Conservation (phyloP, 805 yeast genomes). For the Myxozyma kluyveri region DNA sequence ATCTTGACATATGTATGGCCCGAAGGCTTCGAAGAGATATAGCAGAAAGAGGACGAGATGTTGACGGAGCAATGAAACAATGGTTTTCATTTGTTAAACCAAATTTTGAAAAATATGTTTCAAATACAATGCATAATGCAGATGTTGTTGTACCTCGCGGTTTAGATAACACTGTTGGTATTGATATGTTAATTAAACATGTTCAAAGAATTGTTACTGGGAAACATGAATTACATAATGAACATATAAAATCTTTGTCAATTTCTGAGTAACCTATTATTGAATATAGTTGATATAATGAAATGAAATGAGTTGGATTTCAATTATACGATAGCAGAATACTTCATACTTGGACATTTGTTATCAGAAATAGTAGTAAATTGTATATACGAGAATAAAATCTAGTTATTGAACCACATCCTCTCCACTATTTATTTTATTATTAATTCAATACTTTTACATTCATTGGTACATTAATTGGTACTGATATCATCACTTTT, state of each 20-base stretch:
- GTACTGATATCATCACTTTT: too few relatives aligned
- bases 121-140: constrained; percentile 74
- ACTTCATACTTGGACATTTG: too few relatives aligned
- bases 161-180: constrained; percentile 74
- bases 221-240: constrained; percentile 67
- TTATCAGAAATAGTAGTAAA: too few relatives aligned
- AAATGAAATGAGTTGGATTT: too few relatives aligned
- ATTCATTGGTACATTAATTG: too few relatives aligned
- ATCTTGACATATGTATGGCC: constrained; percentile 86
- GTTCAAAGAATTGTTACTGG: constrained; percentile 64
- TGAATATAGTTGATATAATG: too few relatives aligned
- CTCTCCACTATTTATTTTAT: too few relatives aligned
- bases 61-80: constrained; percentile 76
- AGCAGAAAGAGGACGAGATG: constrained; percentile 78
- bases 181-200: constrained; percentile 72
- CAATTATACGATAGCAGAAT: too few relatives aligned
- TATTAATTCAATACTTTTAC: too few relatives aligned
- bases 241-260: constrained; percentile 60
- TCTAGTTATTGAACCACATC: too few relatives aligned
- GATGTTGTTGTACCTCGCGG: constrained; percentile 91
- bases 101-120: constrained; percentile 70
- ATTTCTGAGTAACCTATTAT: too few relatives aligned
- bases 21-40: constrained; percentile 86
- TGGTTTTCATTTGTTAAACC: constrained; percentile 94
- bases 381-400: too few relatives aligned